A percentile compares a stretch with the other conserved stretches of the same genome.
phyloP scores from a whole-genome alignment of 345 rosid genomes.

The Citropsis articulata region DNA sequence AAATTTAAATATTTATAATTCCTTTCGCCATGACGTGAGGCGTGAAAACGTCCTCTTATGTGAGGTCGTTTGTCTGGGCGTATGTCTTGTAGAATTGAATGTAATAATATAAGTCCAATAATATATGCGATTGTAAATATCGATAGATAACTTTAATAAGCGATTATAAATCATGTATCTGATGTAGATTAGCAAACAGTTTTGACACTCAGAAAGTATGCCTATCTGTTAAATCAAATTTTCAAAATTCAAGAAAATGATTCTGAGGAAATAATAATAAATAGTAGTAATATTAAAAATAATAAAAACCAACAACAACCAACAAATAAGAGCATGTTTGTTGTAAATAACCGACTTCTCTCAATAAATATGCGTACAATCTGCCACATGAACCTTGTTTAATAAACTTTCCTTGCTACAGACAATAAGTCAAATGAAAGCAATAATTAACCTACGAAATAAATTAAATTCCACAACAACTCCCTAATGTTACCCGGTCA shows the following conservation, averaged over 20 bases:
- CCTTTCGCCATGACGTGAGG: too few relatives aligned
- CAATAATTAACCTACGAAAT: background rate
- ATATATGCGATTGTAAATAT: too few relatives aligned
- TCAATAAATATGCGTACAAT: background rate
- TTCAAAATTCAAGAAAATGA: background rate
- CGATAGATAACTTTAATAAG: too few relatives aligned
- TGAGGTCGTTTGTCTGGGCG: too few relatives aligned
- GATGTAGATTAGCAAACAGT: too few relatives aligned
- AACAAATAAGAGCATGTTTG: background rate
- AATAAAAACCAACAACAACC: background rate
- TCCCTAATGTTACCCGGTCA: background rate
- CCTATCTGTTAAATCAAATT: background rate
- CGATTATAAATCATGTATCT: too few relatives aligned
- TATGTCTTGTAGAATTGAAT: too few relatives aligned
- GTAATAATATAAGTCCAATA: too few relatives aligned
- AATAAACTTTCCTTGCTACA: background rate
- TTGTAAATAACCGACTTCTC: background rate
- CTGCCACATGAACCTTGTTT: background rate
- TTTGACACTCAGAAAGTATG: too few relatives aligned
- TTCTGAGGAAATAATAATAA: background rate
- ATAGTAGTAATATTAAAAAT: background rate
- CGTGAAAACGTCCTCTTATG: too few relatives aligned
- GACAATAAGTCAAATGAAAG: background rate
- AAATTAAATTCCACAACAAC: background rate
- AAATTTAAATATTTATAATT: too few relatives aligned